These are phyloP conservation scores for Ziziphus jujuba DNA, from an alignment of 306 rosid genomes.

Conservation along the genomic window DNA sequence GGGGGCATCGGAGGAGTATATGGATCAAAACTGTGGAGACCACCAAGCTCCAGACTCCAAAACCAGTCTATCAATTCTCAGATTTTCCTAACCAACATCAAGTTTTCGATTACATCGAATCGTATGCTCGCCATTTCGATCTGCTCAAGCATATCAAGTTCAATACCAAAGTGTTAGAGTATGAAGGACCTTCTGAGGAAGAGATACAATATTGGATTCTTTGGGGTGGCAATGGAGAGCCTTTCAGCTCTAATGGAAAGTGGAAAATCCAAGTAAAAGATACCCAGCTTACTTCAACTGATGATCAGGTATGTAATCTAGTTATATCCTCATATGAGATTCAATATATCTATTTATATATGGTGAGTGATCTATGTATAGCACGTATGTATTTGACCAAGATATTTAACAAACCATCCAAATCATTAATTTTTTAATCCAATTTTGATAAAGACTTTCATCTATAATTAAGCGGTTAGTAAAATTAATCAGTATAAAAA, in stretches of 20 bases:
- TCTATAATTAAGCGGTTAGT: no score
- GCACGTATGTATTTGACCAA: no score
- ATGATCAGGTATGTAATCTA: conserved; percentile 24
- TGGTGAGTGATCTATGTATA: no score
- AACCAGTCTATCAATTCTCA: conserved; percentile 45
- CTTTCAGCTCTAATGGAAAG: conserved; percentile 41
- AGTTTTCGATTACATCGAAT: conserved; percentile 38
- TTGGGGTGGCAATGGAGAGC: conserved; percentile 54
- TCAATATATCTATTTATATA: no score
- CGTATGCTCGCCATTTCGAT: conserved; percentile 53
- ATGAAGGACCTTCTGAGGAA: conserved; percentile 36
- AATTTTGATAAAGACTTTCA: no score
- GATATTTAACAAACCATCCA: no score
- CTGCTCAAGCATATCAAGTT: conserved; percentile 44
- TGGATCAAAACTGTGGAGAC: conserved; percentile 52
- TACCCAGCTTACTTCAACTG: conserved; percentile 19
- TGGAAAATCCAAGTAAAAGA: conserved; percentile 45
- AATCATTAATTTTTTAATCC: no score
- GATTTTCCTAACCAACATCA: conserved; percentile 46
- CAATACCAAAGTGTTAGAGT: conserved; percentile 41
- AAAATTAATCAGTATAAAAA: no score
- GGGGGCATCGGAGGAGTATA: conserved; percentile 52
- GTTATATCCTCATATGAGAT: no score
- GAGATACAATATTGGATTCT: conserved; percentile 41
- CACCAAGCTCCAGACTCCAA: conserved; percentile 62